These are phyloP conservation scores for Komagataea norvegica DNA, from an alignment of 1,139 yeast species.

Conservation along the genomic window DNA sequence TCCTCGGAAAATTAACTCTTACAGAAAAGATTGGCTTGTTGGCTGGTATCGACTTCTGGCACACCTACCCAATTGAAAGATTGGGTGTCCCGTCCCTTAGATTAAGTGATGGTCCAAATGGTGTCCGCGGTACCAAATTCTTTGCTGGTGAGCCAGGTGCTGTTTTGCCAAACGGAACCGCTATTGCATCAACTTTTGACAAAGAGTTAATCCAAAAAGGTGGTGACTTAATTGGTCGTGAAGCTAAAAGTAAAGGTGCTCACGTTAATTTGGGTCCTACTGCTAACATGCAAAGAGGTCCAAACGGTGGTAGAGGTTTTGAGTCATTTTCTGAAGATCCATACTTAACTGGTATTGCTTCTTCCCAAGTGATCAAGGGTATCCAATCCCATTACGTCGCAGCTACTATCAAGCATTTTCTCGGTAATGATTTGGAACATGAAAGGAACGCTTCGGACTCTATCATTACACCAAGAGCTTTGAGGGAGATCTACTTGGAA, in stretches of 20 bases:
- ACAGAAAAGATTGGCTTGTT: slow-evolving; percentile 46
- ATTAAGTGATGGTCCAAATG: slow-evolving; percentile 51
- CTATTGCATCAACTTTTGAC: slow-evolving; percentile 33
- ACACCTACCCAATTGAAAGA: slow-evolving; percentile 46
- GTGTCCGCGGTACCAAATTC: slow-evolving; percentile 48
- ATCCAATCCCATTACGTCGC: slow-evolving; percentile 48
- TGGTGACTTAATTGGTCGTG: slow-evolving; percentile 45
- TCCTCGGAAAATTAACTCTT: slow-evolving; percentile 39
- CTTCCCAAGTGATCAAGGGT: slow-evolving; percentile 48
- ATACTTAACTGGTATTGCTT: slow-evolving; percentile 46
- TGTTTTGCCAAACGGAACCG: slow-evolving; percentile 47
- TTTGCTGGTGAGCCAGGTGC: slow-evolving; percentile 46
- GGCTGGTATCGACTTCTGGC: slow-evolving; percentile 54
- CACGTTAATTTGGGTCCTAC: slow-evolving; percentile 59
- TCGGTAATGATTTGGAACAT: slow-evolving; percentile 57
- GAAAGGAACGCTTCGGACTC: slow-evolving; percentile 47
- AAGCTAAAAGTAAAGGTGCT: slow-evolving; percentile 51
- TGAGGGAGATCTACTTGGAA: slow-evolving; percentile 54
- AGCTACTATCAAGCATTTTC: slow-evolving; percentile 57
- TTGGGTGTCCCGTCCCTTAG: slow-evolving; percentile 38
- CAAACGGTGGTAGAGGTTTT: slow-evolving; percentile 61
- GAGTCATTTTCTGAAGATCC: slow-evolving; percentile 65
- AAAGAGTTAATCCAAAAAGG: slow-evolving; percentile 37
- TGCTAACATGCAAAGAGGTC: slow-evolving; percentile 49
- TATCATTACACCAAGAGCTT: slow-evolving; percentile 50